Conservation (phyloP, 495 filamentous ascomycete genomes). For the Lasiosphaeris hirsuta region DNA sequence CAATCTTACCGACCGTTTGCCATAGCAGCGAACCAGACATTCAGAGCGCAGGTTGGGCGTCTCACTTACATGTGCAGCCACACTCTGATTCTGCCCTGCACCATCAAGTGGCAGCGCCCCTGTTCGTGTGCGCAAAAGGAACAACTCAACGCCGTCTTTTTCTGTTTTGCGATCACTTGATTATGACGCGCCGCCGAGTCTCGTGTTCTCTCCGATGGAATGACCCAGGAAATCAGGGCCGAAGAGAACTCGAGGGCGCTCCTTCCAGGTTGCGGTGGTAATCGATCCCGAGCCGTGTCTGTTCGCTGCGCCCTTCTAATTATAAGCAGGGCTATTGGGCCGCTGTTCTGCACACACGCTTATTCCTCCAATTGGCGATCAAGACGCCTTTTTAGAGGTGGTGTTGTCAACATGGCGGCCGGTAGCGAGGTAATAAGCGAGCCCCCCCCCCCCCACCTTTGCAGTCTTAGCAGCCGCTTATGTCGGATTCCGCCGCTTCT, state of each 20-base stretch:
- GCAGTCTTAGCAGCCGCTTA: background rate
- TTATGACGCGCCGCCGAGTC: too few relatives aligned
- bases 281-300: background rate
- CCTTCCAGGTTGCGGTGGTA: too few relatives aligned
- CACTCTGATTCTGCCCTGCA: too few relatives aligned
- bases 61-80: too few relatives aligned
- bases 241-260: background rate
- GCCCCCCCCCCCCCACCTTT: too few relatives aligned
- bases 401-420: background rate
- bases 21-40: too few relatives aligned
- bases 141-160: too few relatives aligned
- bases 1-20: too few relatives aligned
- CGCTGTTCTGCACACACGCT: constrained; percentile 1
- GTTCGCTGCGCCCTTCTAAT: background rate
- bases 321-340: constrained; percentile 9
- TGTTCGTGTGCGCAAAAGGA: too few relatives aligned
- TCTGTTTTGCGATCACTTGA: too few relatives aligned
- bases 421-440: constrained; percentile 1
- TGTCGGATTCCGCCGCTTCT: background rate
- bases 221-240: background rate
- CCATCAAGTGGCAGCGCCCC: too few relatives aligned
- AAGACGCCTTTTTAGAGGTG: background rate
- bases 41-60: too few relatives aligned
- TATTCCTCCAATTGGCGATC: constrained; percentile 7
- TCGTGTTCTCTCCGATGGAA: background rate